These are phyloP conservation scores for Monosporozyma unispora DNA, from an alignment of 805 yeast species.

Conservation along the genomic window DNA sequence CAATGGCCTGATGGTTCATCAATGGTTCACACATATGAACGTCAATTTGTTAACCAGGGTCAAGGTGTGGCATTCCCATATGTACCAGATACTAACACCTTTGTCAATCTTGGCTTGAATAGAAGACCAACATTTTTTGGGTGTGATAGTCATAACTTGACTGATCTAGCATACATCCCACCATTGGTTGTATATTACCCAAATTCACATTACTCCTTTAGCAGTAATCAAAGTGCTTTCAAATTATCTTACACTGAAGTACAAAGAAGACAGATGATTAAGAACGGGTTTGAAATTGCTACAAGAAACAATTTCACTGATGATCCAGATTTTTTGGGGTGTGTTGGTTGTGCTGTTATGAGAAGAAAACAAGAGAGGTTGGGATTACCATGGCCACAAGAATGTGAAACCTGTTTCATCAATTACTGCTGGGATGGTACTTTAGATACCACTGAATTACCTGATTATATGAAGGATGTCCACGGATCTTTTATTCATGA, in stretches of 20 bases:
- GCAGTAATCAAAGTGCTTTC: constrained; percentile 67
- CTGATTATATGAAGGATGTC: constrained; percentile 10
- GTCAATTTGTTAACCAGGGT: constrained; percentile 49
- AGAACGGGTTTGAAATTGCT: constrained; percentile 67
- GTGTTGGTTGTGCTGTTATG: constrained; percentile 76
- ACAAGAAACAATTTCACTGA: constrained; percentile 58
- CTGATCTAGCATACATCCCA: constrained; percentile 46
- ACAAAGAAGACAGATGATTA: constrained; percentile 51
- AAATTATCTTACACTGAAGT: constrained; percentile 51
- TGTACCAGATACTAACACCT: constrained; percentile 63
- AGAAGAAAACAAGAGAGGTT: constrained; percentile 69
- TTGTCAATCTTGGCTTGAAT: constrained; percentile 51
- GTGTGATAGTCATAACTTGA: constrained; percentile 57
- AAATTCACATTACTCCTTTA: constrained; percentile 55
- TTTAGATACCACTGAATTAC: constrained; percentile 30
- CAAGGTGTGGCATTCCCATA: constrained; percentile 64
- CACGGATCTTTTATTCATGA: constrained; percentile 14
- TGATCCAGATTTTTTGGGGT: constrained; percentile 60
- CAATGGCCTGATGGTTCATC: constrained; percentile 65
- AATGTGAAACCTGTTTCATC: constrained; percentile 64
- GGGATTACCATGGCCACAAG: constrained; percentile 48
- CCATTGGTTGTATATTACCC: constrained; percentile 73
- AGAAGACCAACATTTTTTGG: constrained; percentile 76
- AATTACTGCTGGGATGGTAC: constrained; percentile 58
- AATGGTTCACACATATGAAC: constrained; percentile 43